Conservation (phyloP, 225 moss, liverwort and hornwort species). For the Rhytidiadelphus loreus region DNA sequence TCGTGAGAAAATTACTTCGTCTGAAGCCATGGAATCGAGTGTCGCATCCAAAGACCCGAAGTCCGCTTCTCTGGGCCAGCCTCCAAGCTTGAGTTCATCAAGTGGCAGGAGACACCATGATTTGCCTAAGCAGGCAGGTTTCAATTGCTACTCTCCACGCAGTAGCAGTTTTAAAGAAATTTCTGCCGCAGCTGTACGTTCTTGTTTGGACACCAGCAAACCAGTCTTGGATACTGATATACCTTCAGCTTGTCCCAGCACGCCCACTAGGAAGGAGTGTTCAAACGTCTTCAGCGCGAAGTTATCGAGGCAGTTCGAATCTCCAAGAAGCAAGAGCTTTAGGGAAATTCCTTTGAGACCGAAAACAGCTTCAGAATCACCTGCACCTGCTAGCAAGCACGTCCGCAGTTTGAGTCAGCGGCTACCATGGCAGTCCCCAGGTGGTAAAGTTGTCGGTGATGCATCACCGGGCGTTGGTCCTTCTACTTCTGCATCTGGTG, state of each 20-base stretch:
- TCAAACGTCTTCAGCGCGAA: background rate
- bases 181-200: background rate
- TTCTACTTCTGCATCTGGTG: constrained; percentile 9
- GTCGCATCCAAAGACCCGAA: background rate
- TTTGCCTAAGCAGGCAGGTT: background rate
- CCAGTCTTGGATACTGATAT: background rate
- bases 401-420: constrained; percentile 18
- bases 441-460: constrained; percentile 1
- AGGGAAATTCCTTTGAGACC: constrained; percentile 9
- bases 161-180: constrained; percentile 9
- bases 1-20: background rate
- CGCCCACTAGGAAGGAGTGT: constrained; percentile 18
- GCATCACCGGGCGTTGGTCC: constrained; percentile 9
- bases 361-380: constrained; percentile 12
- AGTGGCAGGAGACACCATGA: background rate
- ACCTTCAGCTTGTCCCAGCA: constrained; percentile 2
- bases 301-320: constrained; percentile 5
- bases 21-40: background rate
- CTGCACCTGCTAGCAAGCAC: constrained; percentile 11
- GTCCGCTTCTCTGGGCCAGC: background rate
- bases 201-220: background rate
- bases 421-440: constrained; percentile 30
- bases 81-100: background rate
- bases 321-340: constrained; percentile 32
- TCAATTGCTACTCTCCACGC: background rate